A percentile compares a stretch with the other conserved stretches of the same genome.
Conservation (phyloP, 345 rosid species). For the Draba incana region DNA sequence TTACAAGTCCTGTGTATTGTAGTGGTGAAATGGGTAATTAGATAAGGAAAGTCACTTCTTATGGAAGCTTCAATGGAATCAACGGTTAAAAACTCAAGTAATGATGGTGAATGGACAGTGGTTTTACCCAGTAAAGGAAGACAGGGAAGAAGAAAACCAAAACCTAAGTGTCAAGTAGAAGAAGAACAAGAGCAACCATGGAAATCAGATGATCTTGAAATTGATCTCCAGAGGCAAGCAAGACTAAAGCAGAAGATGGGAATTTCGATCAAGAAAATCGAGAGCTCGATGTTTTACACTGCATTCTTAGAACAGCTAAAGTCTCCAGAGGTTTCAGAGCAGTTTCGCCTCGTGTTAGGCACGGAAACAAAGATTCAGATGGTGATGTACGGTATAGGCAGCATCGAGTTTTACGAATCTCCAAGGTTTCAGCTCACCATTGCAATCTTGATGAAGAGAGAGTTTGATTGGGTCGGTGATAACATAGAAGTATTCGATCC, state of each 20-base stretch:
- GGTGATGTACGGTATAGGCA: conserved; percentile 86
- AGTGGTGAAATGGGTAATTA: background rate
- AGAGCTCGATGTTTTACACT: conserved; percentile 59
- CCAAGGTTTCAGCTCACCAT: conserved; percentile 79
- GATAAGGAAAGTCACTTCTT: background rate
- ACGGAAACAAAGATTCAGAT: conserved; percentile 55
- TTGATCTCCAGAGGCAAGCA: conserved; percentile 52
- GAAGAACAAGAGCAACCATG: conserved; percentile 48
- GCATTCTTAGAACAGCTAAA: conserved; percentile 62
- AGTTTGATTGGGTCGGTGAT: conserved; percentile 71
- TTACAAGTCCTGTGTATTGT: background rate
- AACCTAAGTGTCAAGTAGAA: conserved; percentile 34
- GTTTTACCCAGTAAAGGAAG: conserved; percentile 64
- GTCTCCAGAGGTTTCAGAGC: conserved; percentile 49
- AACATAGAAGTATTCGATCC: conserved; percentile 85
- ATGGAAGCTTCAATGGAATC: conserved; percentile 23
- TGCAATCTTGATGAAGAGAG: conserved; percentile 72
- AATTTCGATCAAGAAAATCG: conserved; percentile 50
- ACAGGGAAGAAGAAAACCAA: conserved; percentile 43
- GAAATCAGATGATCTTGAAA: conserved; percentile 57
- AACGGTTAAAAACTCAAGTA: conserved; percentile 34
- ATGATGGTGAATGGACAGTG: conserved; percentile 74
- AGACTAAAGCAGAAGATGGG: conserved; percentile 62
- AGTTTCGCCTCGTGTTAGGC: conserved; percentile 59
- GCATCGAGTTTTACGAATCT: conserved; percentile 77